These are phyloP conservation scores for Pyrenochaeta sp. DNA, from an alignment of 2,329 filamentous ascomycete genomes.

Conservation along the genomic window DNA sequence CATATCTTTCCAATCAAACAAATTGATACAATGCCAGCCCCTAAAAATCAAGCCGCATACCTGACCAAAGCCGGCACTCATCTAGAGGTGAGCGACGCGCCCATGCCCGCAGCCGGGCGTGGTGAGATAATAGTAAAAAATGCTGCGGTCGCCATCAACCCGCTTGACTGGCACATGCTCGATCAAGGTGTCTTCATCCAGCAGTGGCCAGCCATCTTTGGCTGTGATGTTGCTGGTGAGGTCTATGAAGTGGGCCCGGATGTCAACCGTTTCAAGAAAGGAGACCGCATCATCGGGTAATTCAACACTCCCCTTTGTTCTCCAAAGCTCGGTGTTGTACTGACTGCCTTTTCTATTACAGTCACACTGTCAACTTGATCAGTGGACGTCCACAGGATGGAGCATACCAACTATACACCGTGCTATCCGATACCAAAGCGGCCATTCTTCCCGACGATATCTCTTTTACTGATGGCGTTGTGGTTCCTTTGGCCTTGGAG, in stretches of 20 bases:
- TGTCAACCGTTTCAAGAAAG: slow-evolving; percentile 52
- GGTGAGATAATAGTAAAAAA: slow-evolving; percentile 40
- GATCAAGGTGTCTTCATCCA: slow-evolving; percentile 42
- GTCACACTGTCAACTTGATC: slow-evolving; percentile 30
- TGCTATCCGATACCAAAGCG: slow-evolving; percentile 46
- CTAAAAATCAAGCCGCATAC: slow-evolving; percentile 32
- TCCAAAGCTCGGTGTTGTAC: not conserved
- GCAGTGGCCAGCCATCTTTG: slow-evolving; percentile 41
- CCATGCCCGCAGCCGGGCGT: slow-evolving; percentile 24
- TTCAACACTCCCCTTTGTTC: not conserved
- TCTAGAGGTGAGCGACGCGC: slow-evolving; percentile 29
- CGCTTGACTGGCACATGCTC: slow-evolving; percentile 33
- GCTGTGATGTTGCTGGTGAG: slow-evolving; percentile 54
- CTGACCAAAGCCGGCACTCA: slow-evolving; percentile 24
- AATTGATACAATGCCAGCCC: not conserved
- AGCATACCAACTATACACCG: slow-evolving; percentile 41
- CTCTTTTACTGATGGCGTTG: slow-evolving; percentile 49
- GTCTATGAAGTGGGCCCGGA: slow-evolving; percentile 53
- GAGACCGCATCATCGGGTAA: slow-evolving; percentile 54
- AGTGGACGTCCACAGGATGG: slow-evolving; percentile 30
- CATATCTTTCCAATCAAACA: too few relatives aligned
- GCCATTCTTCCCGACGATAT: slow-evolving; percentile 52
- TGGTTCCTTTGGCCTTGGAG: slow-evolving; percentile 53
- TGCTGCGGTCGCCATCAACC: slow-evolving; percentile 38
- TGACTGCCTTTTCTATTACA: not conserved